These are phyloP conservation scores for Amylocystis lapponica DNA, from an alignment of 768 basidiomycete genomes.

Conservation along the genomic window DNA sequence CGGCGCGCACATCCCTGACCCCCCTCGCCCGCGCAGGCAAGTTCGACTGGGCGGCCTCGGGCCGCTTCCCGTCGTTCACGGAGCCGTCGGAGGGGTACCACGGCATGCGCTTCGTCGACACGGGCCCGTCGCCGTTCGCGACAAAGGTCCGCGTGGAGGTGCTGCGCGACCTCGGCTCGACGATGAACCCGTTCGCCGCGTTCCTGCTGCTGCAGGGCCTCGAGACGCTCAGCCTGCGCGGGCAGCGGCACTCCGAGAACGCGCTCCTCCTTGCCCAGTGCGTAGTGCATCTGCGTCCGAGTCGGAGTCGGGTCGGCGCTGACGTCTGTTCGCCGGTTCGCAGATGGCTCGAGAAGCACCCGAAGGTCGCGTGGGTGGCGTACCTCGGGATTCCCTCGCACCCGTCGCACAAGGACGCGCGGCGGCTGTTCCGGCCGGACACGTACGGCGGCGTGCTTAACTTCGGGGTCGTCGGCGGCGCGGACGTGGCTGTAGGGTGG, in stretches of 20 bases:
- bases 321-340: not conserved
- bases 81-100: constrained; percentile 74
- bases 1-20: not conserved
- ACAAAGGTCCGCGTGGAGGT: constrained; percentile 59
- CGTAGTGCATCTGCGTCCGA: constrained; percentile 5
- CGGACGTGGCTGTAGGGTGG: constrained; percentile 38
- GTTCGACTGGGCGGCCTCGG: constrained; percentile 67
- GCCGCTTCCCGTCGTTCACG: constrained; percentile 71
- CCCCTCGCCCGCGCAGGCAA: constrained; percentile 37
- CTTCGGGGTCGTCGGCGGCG: constrained; percentile 67
- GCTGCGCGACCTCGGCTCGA: constrained; percentile 62
- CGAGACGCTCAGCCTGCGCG: constrained; percentile 70
- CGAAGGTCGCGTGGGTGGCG: constrained; percentile 68
- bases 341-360: constrained; percentile 57
- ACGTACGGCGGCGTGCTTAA: constrained; percentile 69
- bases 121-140: constrained; percentile 56
- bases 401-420: constrained; percentile 52
- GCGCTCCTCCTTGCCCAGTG: constrained; percentile 60
- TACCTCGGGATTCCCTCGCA: constrained; percentile 70
- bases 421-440: constrained; percentile 47
- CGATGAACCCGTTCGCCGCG: constrained; percentile 64
- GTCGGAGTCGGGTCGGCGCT: not conserved
- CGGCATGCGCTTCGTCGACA: constrained; percentile 59
- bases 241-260: constrained; percentile 66
- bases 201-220: constrained; percentile 76